Base-by-base conservation (phyloP, 805 yeast species). In the Vanderwaltozyma polyspora region DNA sequence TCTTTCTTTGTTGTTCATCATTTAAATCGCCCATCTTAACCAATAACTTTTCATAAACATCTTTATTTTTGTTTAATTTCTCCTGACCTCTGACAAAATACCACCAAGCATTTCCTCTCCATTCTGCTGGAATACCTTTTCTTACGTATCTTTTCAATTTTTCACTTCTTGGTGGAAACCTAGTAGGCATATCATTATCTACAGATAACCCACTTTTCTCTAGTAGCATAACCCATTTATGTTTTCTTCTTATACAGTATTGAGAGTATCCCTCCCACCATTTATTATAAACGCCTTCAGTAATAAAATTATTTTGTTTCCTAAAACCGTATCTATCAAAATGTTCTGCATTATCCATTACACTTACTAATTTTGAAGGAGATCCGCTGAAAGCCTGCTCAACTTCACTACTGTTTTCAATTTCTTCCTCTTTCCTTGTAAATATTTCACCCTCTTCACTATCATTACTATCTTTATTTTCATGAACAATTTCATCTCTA, bases 41-140 rank as follows among this genome's bases (percentile, higher is more conserved):
- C 25, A 84, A 76, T 21, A 89, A 65, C 39, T 66, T 63, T 29
- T 76, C 82, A 55, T 87, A 91, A 2, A 82, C 68, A 1, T 94
- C 95, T 12, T 62, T 63, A 51, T 87, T 75, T 26, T 74, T 73
- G 44, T 70, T 74, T 37, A 85, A 58, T 44, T 68, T 69, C 34
- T 82, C 91, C 36, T 76, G 69, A 3, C 97, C 98, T 18, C 77
- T 76, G 7, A 94, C 94, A 57, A 83, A 89, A 63, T 76, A 79
- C 68, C 91, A 89, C 98, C 98, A 89, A 1, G 96, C 95, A 44
- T 74, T 72, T 1, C 98, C 98, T 44, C 98, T 66, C 96, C 95
- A 89, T 52, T 85, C 95, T 0, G 95, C 87, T 0, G 98, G 97
- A 9, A 89, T 78, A 10, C 98, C 98, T 53, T 82, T 82, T 36